Evolutionary conservation across 306 rosid genomes (phyloP), one percentile per base, ranked within the genome.

Genomic region (Cucurbita pepo): DNA sequence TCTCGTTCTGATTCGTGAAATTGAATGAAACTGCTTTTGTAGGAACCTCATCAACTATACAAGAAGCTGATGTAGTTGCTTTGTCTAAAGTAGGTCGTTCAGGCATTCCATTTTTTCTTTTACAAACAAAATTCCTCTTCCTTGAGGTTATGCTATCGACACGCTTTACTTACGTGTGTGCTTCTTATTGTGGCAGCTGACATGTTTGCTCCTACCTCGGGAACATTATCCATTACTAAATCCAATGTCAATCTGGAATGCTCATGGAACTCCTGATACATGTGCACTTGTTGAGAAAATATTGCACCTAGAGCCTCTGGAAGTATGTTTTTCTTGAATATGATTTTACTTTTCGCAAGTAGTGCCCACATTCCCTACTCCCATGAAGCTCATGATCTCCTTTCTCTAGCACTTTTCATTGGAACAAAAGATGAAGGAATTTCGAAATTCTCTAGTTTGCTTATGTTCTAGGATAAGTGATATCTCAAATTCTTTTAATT

Each of bases 241-340:
- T 81, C 75, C 97, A 15, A 85, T 86, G 10, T 94, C 98, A 38
- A 90, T 94, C 74, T 90, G 98, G 98, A 85, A 74, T 72, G 97
- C 91, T 3, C 91, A 93, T 56, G 73, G 82, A 65, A 60, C 89
- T 71, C 81, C 10, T 8, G 97, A 86, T 63, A 74, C 88, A 41
- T 86, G 95, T 88, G 88, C 98, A 19, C 84, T 71, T 55, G 88
- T 94, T 67, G 98, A 94, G 82, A 83, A 83, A 58, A 94, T 94
- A 86, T 79, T 94, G 83, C 98, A 86, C 72, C 77, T 94, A 86
- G 88, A 89, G 22, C 98, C 97, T 75, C 82, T 90, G 78, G 97
- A 94, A 90, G 98, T 86, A 87, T 51, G 78, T 77, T 74, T 47
- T 73, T 44, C 77, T 47, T 19, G 48, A 62, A 19, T 47, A 6